Evolutionary conservation across 2,329 filamentous ascomycete genomes (phyloP), one percentile per base, ranked within the genome.

Genomic region (Dothideomycetes sp.): DNA sequence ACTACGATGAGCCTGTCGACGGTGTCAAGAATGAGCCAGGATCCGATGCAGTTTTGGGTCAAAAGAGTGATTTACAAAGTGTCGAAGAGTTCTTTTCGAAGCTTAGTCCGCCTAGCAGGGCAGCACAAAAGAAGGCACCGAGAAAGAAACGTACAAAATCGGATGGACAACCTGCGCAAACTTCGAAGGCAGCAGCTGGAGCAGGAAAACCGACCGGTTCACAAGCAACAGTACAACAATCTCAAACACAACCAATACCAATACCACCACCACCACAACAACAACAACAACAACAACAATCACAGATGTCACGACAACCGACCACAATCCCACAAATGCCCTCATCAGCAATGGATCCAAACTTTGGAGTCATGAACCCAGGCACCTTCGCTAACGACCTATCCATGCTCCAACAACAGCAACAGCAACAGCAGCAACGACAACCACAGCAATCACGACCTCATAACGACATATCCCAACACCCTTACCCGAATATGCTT

Each of bases 61-160:
- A 94, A 53, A 88, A 89, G 56, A 78, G 84, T 3, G 84, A 94
- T 57, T 68, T 94, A n/a, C 84, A 91, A 54, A 94, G 85, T 4
- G 87, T 95, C 0, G 88, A 94, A 54, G 87, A 96, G 51, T 95
- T 93, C 64, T 89, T 96, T 56, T 83, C 84, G 5, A 84, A 79
- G 34, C 67, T 94, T 25, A 83, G 80, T 1, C 80, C 82, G 10
- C 73, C 71, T 1, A 69, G 48, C 41, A 46, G 53, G 43, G 49
- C 52, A 61, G 57, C 64, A 6, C 63, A 63, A 43, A 60, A 57
- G 45, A 64, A 66, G 49, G 57, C 51, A 44, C 48, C 46, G 41
- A 55, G 53, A 47, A 60, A 55, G 46, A 51, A 55, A 35, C 51
- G 47, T 13, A 55, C 48, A 39, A 60, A 50, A 29, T 52, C 49